Evolutionary conservation across 139 green algal genomes (phyloP).

Genomic region (Chlamydomonas urium): DNA sequence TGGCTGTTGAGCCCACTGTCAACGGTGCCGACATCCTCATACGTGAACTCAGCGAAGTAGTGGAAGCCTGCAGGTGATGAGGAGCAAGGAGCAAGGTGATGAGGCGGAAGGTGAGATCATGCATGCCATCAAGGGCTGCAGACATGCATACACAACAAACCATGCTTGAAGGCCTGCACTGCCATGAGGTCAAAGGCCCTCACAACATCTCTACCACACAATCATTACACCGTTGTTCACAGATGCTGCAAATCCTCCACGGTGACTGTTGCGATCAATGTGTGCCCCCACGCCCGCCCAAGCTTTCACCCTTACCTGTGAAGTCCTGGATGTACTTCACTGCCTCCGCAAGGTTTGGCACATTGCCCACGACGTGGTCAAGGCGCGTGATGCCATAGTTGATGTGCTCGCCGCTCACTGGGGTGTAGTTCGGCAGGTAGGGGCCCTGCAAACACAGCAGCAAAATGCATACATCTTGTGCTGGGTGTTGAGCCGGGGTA

Average conservation of each 20-base stretch:
- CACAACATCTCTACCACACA: too few species aligned
- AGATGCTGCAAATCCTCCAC: too few species aligned
- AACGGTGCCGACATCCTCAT: constrained; percentile 94
- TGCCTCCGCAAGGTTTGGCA: constrained; percentile 66
- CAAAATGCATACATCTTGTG: too few species aligned
- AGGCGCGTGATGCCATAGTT: constrained; percentile 78
- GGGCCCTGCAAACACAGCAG: background rate
- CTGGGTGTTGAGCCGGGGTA: too few species aligned
- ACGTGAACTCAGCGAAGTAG: constrained; percentile 96
- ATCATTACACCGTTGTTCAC: too few species aligned
- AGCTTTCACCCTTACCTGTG: too few species aligned
- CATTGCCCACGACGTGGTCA: constrained; percentile 97
- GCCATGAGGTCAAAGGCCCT: too few species aligned
- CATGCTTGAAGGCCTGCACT: too few species aligned
- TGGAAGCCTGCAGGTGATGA: constrained; percentile 73
- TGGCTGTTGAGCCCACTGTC: constrained; percentile 87
- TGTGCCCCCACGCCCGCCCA: too few species aligned
- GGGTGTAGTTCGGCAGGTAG: background rate
- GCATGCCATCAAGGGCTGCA: too few species aligned
- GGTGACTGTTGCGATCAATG: too few species aligned
- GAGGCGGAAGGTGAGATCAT: background rate
- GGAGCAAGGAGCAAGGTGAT: background rate
- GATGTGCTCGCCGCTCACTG: constrained; percentile 7
- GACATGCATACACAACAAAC: too few species aligned
- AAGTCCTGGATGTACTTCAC: constrained; percentile 83